A percentile compares a stretch with the other conserved stretches of the same genome.
Evolutionary conservation across 495 filamentous ascomycete species (phyloP).

Genomic region (Podospora pseudoanserina): DNA sequence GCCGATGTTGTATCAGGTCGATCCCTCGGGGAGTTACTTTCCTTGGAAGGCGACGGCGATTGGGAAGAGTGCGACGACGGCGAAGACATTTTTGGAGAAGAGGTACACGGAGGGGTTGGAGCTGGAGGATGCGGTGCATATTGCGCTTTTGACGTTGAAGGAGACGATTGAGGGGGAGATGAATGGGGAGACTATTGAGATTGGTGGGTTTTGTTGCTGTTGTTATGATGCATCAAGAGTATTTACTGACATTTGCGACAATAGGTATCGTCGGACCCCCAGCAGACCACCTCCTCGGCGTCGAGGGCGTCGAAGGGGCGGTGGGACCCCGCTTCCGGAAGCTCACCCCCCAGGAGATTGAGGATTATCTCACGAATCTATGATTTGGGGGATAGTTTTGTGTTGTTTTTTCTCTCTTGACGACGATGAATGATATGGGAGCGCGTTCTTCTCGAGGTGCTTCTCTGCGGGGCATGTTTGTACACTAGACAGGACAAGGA

Average conservation of each 20-base stretch:
- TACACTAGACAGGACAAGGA: conserved; percentile 20
- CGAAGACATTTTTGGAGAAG: conserved; percentile 99
- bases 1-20: conserved; percentile 96
- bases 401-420: conserved; percentile 16
- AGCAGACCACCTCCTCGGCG: conserved; percentile 86
- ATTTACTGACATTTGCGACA: conserved; percentile 33
- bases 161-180: conserved; percentile 99
- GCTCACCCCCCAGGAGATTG: conserved; percentile 94
- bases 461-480: conserved; percentile 19
- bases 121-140: conserved; percentile 97
- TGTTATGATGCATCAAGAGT: conserved; percentile 7
- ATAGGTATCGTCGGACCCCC: conserved; percentile 91
- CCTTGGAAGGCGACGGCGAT: conserved; percentile 99
- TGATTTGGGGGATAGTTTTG: conserved; percentile 39
- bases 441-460: conserved; percentile 11
- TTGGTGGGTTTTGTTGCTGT: conserved; percentile 58
- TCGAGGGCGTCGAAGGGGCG: conserved; percentile 86
- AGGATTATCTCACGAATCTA: conserved; percentile 97
- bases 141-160: conserved; percentile 95
- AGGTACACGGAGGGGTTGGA: conserved; percentile 95
- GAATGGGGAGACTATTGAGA: conserved; percentile 98
- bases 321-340: conserved; percentile 92
- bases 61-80: conserved; percentile 95
- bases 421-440: conserved; percentile 22
- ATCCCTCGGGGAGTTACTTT: conserved; percentile 95